Evolutionary conservation across 2,329 filamentous ascomycete species (phyloP).

Genomic region (Paramyrothecium roridum): DNA sequence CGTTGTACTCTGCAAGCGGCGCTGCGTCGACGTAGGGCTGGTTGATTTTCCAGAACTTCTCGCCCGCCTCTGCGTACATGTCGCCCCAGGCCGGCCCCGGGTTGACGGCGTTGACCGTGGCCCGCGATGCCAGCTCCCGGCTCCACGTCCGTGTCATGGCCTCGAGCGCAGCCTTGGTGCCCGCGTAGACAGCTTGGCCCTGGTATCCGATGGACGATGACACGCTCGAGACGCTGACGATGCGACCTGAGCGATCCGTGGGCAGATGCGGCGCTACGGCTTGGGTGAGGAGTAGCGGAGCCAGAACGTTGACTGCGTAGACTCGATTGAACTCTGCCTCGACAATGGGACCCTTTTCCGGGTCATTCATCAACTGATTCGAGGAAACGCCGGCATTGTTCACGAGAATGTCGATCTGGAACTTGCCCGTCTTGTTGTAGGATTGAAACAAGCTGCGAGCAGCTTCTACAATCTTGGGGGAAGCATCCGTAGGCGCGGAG

Average conservation of each 20-base stretch:
- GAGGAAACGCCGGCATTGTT: conserved; percentile 77
- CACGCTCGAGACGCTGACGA: conserved; percentile 55
- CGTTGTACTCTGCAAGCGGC: conserved; percentile 29
- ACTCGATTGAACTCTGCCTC: conserved; percentile 65
- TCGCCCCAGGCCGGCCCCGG: conserved; percentile 53
- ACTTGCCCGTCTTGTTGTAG: conserved; percentile 14
- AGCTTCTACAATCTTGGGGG: conserved; percentile 23
- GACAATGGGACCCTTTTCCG: conserved; percentile 48
- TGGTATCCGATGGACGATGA: conserved; percentile 51
- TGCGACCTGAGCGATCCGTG: conserved; percentile 59
- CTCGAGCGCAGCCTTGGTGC: conserved; percentile 56
- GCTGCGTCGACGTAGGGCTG: conserved; percentile 33
- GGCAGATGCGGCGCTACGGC: conserved; percentile 68
- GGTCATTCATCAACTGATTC: conserved; percentile 62
- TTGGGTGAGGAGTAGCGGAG: conserved; percentile 74
- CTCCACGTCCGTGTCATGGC: conserved; percentile 59
- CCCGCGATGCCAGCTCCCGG: conserved; percentile 49
- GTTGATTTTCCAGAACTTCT: conserved; percentile 32
- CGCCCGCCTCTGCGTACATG: conserved; percentile 42
- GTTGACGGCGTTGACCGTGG: conserved; percentile 56
- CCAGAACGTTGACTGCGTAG: conserved; percentile 79
- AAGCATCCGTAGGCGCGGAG: conserved; percentile 16
- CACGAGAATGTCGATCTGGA: conserved; percentile 72
- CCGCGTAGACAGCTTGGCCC: conserved; percentile 54
- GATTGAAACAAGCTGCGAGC: conserved; percentile 21